phyloP scores from a whole-genome alignment of 495 filamentous ascomycete species.

The Neurospora tetraspora region DNA sequence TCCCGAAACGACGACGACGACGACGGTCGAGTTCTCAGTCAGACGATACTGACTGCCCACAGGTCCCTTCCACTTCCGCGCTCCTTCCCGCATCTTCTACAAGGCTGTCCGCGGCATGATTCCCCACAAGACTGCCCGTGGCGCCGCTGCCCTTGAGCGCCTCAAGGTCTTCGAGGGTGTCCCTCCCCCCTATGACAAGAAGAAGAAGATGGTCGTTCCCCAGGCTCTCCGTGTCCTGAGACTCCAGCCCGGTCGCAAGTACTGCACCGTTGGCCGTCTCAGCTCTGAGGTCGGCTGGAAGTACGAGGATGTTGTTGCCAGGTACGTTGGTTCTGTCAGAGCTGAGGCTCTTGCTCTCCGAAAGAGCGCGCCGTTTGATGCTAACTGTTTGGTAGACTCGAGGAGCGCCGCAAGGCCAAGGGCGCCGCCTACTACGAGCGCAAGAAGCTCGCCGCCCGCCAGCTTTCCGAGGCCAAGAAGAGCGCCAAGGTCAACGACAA shows the following conservation, averaged over 20 bases:
- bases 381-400: conserved; percentile 60
- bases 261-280: conserved; percentile 94
- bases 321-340: conserved; percentile 50
- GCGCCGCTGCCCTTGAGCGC: conserved; percentile 90
- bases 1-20: conserved; percentile 1
- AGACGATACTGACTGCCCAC: conserved; percentile 29
- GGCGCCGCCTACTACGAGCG: conserved; percentile 97
- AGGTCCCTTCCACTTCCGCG: conserved; percentile 99
- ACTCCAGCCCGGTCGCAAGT: conserved; percentile 97
- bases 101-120: conserved; percentile 99
- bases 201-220: conserved; percentile 98
- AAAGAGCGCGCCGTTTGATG: conserved; percentile 9
- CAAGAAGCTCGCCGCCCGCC: conserved; percentile 91
- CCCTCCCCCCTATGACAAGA: conserved; percentile 97
- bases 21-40: conserved; percentile 6
- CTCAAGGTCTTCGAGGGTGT: conserved; percentile 99
- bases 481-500: conserved; percentile 72
- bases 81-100: conserved; percentile 98
- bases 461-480: conserved; percentile 85
- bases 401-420: conserved; percentile 99
- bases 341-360: not conserved
- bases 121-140: conserved; percentile 97
- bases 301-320: conserved; percentile 96
- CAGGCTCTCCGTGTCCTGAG: conserved; percentile 92
- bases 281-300: conserved; percentile 99